Base-by-base conservation (phyloP, 2,329 filamentous ascomycete genomes). In the Coniochaeta ligniaria region DNA sequence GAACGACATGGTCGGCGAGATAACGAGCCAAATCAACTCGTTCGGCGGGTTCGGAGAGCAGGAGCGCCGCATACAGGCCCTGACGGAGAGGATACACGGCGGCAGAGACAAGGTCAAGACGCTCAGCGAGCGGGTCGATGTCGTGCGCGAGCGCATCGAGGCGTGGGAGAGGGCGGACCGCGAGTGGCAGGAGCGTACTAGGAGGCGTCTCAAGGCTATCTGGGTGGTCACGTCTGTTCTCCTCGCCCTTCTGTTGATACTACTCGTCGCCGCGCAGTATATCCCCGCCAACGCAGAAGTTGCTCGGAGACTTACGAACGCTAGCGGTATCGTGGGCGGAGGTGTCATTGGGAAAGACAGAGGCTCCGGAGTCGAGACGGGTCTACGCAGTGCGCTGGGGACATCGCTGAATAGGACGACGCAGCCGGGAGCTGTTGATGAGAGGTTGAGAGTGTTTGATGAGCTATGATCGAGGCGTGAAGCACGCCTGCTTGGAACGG, bases 121-220 rank as follows among this genome's bases (percentile, higher is more conserved):
- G 17, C 76, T 92, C 41, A 85, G 85, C 61, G 78, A 78, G 50
- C 79, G 90, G 57, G 83, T 94, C 3, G 85, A 88, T 58, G 74
- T 79, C 16, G 87, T 91, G 14, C 80, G 84, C 57, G 74, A 80
- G 60, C 80, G 84, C 8, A 84, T 93, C 16, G 87, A 90, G 69
- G 76, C 78, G 31, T 90, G 88, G 81, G 87, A 90, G 70, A 79
- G 78, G 60, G 80, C 83, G 1, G 89, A 92, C 72, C 78, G 76
- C 56, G 83, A 86, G 67, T 88, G 87, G 80, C 84, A 90, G 73
- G 85, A 89, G 67, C 84, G 79, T 67, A 89, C 86, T n/a, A 77
- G 85, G 63, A 79, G 76, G 69, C 80, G 86, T 57, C 75, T 91
- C 63, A 84, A 82, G 65, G 78, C 83, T 22, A 74, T 89, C 55